Base-by-base conservation (phyloP, 306 rosid species). In the Calophaca sinica region DNA sequence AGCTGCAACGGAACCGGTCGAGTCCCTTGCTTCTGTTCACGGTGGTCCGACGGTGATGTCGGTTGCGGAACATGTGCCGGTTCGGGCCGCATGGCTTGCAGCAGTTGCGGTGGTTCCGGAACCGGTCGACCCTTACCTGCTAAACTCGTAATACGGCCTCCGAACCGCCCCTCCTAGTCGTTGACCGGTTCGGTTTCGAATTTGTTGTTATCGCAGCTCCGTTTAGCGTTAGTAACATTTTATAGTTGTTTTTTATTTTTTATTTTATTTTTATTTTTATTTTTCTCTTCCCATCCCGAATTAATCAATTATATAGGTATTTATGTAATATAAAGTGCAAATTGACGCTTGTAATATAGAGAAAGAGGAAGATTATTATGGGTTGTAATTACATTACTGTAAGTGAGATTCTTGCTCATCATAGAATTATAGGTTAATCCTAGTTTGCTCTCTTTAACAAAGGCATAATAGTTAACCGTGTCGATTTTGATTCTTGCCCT, bases 1-100 rank as follows among this genome's bases (percentile, higher is more conserved):
- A 77, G 83, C 54, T 93, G 98, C 79, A 91, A 89, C 79, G 98
- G 98, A 26, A 86, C 93, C 64, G 98, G 98, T 28, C 92, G 89
- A 20, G 92, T 93, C 75, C 53, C 83, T 39, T 93, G 98, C 82
- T 41, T 93, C 50, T 93, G 98, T 53, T 74, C 93, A n/a, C 93
- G 97, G 2, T 93, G 98, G 98, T 90, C 97, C 32, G 97, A 93
- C 20, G 87, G 97, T 6, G 98, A 91, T 46, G n/a, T 65, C 5
- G 98, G 98, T 8, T 93, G 96, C 70, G 77, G 96, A 70, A 82
- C 92, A 0, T 93, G 98, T 41, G 46, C 98, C 63, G 96, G 98
- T 38, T 91, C 98, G 13, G 97, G 98, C 53, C 90, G 92, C 8
- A 88, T 81, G 89, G 80, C 49, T 26, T 93, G 97, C 62, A 81